Conservation (phyloP, 176 grass and related monocot genomes). For the Sorghum bicolor region DNA sequence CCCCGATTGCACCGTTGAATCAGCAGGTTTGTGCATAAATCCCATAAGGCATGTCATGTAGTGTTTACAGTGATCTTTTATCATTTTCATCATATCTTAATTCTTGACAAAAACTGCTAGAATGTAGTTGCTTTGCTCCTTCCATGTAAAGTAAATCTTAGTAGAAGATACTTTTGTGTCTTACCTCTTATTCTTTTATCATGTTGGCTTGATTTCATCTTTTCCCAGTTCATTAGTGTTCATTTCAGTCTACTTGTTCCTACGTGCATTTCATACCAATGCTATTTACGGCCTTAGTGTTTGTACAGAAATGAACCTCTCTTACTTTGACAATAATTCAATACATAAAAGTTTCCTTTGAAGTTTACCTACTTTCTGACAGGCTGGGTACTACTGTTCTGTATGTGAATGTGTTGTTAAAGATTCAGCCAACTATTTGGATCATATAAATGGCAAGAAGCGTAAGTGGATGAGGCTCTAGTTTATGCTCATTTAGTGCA, state of each 20-base stretch:
- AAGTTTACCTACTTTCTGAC: slow-evolving; percentile 26
- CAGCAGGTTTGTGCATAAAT: slow-evolving; percentile 77
- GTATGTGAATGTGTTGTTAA: slow-evolving; percentile 98
- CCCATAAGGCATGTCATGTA: neutral
- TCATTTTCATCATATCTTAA: neutral
- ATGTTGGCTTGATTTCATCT: neutral
- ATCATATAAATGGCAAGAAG: slow-evolving; percentile 99
- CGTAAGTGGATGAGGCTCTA: slow-evolving; percentile 54
- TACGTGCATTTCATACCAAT: neutral
- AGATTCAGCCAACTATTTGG: slow-evolving; percentile 99
- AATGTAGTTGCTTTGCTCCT: neutral
- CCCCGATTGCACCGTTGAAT: slow-evolving; percentile 95
- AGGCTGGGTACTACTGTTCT: slow-evolving; percentile 94
- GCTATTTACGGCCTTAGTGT: neutral
- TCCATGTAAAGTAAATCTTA: neutral
- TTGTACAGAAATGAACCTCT: neutral
- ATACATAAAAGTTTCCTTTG: neutral
- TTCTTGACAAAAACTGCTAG: neutral
- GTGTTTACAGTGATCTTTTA: neutral
- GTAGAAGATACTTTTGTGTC: neutral
- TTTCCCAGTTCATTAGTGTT: neutral
- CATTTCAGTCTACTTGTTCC: neutral
- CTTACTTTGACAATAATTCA: neutral
- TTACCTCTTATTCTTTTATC: neutral
- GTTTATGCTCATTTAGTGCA: slow-evolving; percentile 6